These are phyloP conservation scores for Corniculantispora saksenae DNA, from an alignment of 2,329 filamentous ascomycete genomes.

Conservation along the genomic window DNA sequence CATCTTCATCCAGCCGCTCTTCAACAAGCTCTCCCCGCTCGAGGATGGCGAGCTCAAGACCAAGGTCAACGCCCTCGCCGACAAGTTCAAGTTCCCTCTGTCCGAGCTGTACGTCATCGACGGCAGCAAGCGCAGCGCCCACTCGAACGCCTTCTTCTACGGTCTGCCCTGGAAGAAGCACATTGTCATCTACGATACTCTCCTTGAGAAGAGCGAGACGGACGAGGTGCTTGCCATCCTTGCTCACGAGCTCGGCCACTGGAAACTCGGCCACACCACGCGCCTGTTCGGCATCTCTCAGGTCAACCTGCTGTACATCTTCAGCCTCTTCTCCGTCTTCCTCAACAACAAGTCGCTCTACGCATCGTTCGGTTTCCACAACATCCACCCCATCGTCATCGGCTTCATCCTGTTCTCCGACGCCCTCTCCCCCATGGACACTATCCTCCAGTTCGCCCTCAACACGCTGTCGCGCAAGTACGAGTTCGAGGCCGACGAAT, in stretches of 20 bases:
- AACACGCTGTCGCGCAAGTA: constrained; percentile 93
- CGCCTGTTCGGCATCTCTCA: constrained; percentile 83
- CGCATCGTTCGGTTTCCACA: constrained; percentile 83
- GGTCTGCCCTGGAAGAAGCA: constrained; percentile 99
- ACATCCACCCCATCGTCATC: constrained; percentile 86
- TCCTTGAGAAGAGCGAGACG: constrained; percentile 91
- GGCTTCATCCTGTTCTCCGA: constrained; percentile 98
- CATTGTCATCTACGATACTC: constrained; percentile 97
- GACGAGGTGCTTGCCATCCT: constrained; percentile 93
- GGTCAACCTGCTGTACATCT: constrained; percentile 95
- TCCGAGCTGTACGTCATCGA: constrained; percentile 94
- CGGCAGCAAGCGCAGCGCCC: constrained; percentile 81
- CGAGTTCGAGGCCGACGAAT: constrained; percentile 94
- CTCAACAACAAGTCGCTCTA: constrained; percentile 94
- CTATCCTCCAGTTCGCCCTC: constrained; percentile 92
- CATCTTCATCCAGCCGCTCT: constrained; percentile 87
- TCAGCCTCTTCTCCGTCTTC: constrained; percentile 94
- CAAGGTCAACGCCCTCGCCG: constrained; percentile 80
- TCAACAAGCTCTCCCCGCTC: constrained; percentile 96
- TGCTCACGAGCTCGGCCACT: constrained; percentile 95
- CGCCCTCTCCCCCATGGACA: constrained; percentile 90
- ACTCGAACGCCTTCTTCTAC: constrained; percentile 94
- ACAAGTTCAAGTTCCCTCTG: constrained; percentile 85
- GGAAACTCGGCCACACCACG: constrained; percentile 93
- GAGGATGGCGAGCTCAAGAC: constrained; percentile 85